Conservation (phyloP, 192 early-diverging fungal genomes). For the Coemansia umbellata region DNA sequence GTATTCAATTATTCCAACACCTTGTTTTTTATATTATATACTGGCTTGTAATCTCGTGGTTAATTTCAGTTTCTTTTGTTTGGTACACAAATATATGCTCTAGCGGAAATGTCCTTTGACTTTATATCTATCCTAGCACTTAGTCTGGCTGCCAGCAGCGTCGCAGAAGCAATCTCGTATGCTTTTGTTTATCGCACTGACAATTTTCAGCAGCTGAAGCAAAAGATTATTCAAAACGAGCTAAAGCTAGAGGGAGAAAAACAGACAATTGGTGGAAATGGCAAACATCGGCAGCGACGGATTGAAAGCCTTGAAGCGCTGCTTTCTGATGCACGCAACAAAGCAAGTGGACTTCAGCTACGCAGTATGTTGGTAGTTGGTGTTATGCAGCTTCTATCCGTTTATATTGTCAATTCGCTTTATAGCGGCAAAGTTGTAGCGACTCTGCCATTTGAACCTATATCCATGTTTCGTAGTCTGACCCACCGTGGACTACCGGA, state of each 20-base stretch:
- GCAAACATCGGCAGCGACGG: constrained; percentile 43
- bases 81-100: too few species aligned
- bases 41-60: background rate
- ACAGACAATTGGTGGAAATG: constrained; percentile 9
- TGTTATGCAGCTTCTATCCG: constrained; percentile 31
- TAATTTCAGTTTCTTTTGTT: background rate
- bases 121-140: constrained; percentile 25
- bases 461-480: constrained; percentile 36
- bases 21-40: background rate
- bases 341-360: constrained; percentile 40
- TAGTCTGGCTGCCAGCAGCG: constrained; percentile 33
- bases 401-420: constrained; percentile 29
- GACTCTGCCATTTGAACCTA: constrained; percentile 42
- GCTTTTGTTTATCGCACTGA: constrained; percentile 39
- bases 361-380: constrained; percentile 40
- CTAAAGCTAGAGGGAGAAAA: constrained; percentile 34
- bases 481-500: constrained; percentile 45
- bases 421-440: constrained; percentile 28
- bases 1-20: background rate
- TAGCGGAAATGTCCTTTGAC: constrained; percentile 23
- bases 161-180: constrained; percentile 44
- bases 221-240: constrained; percentile 38
- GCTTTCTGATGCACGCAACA: constrained; percentile 37
- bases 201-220: constrained; percentile 41
- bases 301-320: constrained; percentile 43